Evolutionary conservation across 2,329 filamentous ascomycete species (phyloP).

Genomic region (Monosporascus cannonballus): DNA sequence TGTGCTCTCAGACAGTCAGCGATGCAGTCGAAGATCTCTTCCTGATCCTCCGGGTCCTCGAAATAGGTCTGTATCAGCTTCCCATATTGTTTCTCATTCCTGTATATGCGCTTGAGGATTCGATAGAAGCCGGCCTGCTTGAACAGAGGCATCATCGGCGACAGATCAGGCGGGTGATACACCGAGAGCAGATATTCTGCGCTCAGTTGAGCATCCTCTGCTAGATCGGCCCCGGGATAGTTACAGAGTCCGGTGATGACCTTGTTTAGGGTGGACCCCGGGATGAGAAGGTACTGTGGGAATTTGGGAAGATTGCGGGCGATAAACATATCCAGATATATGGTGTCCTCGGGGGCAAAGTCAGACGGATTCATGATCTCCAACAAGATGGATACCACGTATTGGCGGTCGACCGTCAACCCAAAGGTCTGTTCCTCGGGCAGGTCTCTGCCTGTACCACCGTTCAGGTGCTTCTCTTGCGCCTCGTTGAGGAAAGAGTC

Average conservation of each 20-base stretch:
- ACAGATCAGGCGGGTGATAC: conserved; percentile 81
- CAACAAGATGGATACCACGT: conserved; percentile 82
- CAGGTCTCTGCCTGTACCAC: conserved; percentile 42
- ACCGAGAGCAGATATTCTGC: conserved; percentile 90
- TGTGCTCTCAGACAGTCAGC: conserved; percentile 64
- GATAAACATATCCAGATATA: conserved; percentile 98
- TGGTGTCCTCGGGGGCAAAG: conserved; percentile 74
- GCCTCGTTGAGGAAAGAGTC: conserved; percentile 86
- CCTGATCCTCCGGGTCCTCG: conserved; percentile 72
- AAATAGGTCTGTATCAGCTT: conserved; percentile 77
- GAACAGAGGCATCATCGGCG: conserved; percentile 70
- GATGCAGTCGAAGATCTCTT: conserved; percentile 73
- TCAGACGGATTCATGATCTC: conserved; percentile 79
- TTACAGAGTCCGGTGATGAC: conserved; percentile 78
- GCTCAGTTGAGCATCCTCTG: conserved; percentile 94
- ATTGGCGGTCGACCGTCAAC: conserved; percentile 79
- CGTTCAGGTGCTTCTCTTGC: conserved; percentile 55
- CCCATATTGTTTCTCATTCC: conserved; percentile 70
- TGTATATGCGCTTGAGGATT: conserved; percentile 85
- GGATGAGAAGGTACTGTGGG: conserved; percentile 87
- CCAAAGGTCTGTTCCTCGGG: conserved; percentile 62
- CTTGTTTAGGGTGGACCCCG: conserved; percentile 76
- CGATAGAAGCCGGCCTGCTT: conserved; percentile 79
- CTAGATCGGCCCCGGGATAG: conserved; percentile 73
- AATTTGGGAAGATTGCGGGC: conserved; percentile 95